Base-by-base conservation (phyloP, 2,329 filamentous ascomycete species). In the Fusarium pilosicola region DNA sequence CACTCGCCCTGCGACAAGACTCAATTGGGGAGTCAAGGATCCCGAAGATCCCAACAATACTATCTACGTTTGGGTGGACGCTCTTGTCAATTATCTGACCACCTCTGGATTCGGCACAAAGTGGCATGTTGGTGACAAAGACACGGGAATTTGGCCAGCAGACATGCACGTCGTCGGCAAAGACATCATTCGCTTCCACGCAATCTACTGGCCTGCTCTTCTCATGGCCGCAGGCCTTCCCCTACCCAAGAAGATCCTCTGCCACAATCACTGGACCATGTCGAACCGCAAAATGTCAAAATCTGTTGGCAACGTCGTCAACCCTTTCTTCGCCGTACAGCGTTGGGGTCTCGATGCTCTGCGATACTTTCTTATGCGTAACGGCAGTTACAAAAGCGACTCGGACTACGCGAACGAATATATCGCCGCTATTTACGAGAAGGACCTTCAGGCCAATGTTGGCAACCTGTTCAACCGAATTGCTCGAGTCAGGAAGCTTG, bases 51-150 rank as follows among this genome's bases (percentile, higher is more conserved):
- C 89, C 1, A 89, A 86, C 24, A 96, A 98, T 82, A 98, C 95
- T 6, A 96, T 99, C 65, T 99, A 99, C 79, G 97, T 99, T 38
- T 99, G 96, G 96, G 88, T 99, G 1, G 97, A 99, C 83, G 96
- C 96, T 3, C 88, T 99, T 36, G 88, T 98, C 78, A 99, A 98
- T 82, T 99, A 99, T 81, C 84, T 96, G 58, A 97, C 95, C 22
- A 94, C 92, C 71, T 90, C 94, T 3, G 95, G 96, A 20, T 98
- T 97, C 79, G 81, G 82, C 15, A 78, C 76, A 44, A 77, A 77
- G 28, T 94, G 92, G 90, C 83, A 90, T 2, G 91, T 93, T 0
- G 90, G 90, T 4, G 84, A 87, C 8, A 90, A 93, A 68, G 81
- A 86, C 20, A 84, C 84, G 26, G 88, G 88, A 56, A 91, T 93